Conservation (phyloP, 345 rosid species). For the Gossypium thurberi region DNA sequence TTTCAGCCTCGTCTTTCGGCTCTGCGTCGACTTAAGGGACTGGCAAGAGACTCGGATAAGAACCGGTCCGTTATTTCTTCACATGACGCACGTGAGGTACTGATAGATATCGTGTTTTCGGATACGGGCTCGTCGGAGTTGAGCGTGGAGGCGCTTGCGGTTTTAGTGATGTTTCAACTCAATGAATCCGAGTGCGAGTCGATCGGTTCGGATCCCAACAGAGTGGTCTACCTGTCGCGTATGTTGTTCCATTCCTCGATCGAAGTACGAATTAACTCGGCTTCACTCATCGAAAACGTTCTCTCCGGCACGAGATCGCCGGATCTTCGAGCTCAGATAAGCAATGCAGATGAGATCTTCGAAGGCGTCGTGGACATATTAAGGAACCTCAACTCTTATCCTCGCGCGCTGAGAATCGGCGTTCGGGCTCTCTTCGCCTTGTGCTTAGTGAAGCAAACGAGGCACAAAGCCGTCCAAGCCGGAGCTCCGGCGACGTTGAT, state of each 20-base stretch:
- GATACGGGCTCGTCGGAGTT: constrained; percentile 38
- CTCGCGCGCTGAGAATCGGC: constrained; percentile 68
- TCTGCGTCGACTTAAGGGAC: constrained; percentile 65
- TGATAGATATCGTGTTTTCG: constrained; percentile 39
- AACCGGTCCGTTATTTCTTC: constrained; percentile 62
- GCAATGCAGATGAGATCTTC: constrained; percentile 47
- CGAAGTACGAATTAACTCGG: constrained; percentile 73
- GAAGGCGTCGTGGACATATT: constrained; percentile 74
- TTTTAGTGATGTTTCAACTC: constrained; percentile 59
- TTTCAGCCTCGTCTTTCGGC: constrained; percentile 57
- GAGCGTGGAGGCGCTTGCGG: constrained; percentile 55
- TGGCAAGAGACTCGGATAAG: constrained; percentile 86
- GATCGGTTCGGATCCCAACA: constrained; percentile 45
- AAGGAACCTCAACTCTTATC: constrained; percentile 37
- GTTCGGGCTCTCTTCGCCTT: constrained; percentile 73
- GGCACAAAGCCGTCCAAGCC: constrained; percentile 71
- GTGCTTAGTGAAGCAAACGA: constrained; percentile 72
- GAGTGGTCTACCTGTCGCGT: constrained; percentile 36
- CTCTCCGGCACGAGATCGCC: constrained; percentile 60
- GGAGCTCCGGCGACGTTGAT: constrained; percentile 61
- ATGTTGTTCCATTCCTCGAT: constrained; percentile 51
- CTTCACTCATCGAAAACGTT: constrained; percentile 65
- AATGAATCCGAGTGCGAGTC: constrained; percentile 54
- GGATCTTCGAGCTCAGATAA: constrained; percentile 56
- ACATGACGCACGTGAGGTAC: constrained; percentile 45